Conservation (phyloP, 1,139 yeast genomes). For the Yamadazyma siamensis region DNA sequence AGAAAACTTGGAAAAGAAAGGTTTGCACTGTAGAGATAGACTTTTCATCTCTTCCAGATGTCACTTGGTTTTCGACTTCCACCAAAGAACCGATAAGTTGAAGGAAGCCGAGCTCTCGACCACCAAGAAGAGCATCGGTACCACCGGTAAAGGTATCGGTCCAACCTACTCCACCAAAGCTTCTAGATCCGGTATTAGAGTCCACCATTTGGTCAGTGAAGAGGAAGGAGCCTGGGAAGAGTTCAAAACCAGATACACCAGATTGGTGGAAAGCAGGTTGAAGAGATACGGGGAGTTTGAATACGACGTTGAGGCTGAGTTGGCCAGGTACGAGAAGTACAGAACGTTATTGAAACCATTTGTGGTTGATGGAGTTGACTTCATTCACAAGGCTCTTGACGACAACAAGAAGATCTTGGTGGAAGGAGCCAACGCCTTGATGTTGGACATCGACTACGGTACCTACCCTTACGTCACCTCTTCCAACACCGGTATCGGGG, state of each 20-base stretch:
- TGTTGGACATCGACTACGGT: constrained; percentile 97
- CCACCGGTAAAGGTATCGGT: constrained; percentile 99
- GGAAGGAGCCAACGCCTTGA: constrained; percentile 98
- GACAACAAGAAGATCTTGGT: constrained; percentile 82
- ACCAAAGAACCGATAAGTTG: constrained; percentile 92
- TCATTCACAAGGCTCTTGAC: constrained; percentile 80
- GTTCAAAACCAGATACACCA: constrained; percentile 72
- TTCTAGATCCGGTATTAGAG: constrained; percentile 93
- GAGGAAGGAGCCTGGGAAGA: constrained; percentile 93
- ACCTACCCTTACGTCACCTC: constrained; percentile 98
- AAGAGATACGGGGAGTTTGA: constrained; percentile 93
- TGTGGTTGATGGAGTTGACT: constrained; percentile 89
- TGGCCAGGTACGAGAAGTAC: constrained; percentile 70
- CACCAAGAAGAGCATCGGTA: constrained; percentile 90
- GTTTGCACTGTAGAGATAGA: constrained; percentile 74
- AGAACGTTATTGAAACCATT: constrained; percentile 78
- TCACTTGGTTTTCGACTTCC: constrained; percentile 95
- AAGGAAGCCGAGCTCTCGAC: constrained; percentile 88
- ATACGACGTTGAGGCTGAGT: constrained; percentile 77
- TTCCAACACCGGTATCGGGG: constrained; percentile 94
- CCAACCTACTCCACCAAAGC: constrained; percentile 98
- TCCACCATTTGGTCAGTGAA: constrained; percentile 89
- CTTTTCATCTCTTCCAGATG: constrained; percentile 90
- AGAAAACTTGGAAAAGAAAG: constrained; percentile 74
- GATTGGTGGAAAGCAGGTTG: constrained; percentile 75